phyloP scores from a whole-genome alignment of 179 eudicot species.

The Camellia oleifera region DNA sequence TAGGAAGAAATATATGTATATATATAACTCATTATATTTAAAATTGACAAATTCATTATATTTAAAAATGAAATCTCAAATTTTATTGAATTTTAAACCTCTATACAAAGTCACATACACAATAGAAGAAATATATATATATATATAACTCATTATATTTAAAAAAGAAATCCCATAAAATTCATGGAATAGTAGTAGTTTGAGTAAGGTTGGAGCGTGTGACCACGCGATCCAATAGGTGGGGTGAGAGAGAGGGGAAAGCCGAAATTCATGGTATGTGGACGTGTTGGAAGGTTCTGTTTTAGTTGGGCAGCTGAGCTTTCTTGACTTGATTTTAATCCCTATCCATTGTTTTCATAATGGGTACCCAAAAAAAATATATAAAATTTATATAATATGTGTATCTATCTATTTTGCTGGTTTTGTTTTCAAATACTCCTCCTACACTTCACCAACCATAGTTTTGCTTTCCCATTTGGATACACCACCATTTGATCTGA shows the following conservation, averaged over 20 bases:
- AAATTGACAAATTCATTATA: too few relatives aligned
- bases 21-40: too few relatives aligned
- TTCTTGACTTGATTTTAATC: slow-evolving; percentile 15
- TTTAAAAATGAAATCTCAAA: too few relatives aligned
- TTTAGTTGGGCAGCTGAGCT: slow-evolving; percentile 21
- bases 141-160: too few relatives aligned
- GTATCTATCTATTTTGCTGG: not conserved
- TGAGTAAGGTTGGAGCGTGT: not conserved
- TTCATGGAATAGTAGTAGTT: too few relatives aligned
- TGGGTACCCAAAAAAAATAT: too few relatives aligned
- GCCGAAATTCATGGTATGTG: not conserved
- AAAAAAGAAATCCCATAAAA: too few relatives aligned
- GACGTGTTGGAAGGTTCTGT: slow-evolving; percentile 12
- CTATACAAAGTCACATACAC: too few relatives aligned
- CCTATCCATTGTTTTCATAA: too few relatives aligned
- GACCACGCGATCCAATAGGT: not conserved
- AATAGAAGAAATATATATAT: too few relatives aligned
- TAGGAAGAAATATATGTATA: too few relatives aligned
- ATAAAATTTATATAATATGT: not conserved
- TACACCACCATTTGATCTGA: not conserved
- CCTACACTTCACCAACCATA: slow-evolving; percentile 2
- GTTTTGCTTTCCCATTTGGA: slow-evolving; percentile 1
- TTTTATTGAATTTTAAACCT: too few relatives aligned
- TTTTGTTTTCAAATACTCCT: not conserved
- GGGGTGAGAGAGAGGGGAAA: not conserved